Evolutionary conservation across 2,329 filamentous ascomycete species (phyloP), one percentile per base, ranked within the genome.

Genomic region (Penicillium sp.): DNA sequence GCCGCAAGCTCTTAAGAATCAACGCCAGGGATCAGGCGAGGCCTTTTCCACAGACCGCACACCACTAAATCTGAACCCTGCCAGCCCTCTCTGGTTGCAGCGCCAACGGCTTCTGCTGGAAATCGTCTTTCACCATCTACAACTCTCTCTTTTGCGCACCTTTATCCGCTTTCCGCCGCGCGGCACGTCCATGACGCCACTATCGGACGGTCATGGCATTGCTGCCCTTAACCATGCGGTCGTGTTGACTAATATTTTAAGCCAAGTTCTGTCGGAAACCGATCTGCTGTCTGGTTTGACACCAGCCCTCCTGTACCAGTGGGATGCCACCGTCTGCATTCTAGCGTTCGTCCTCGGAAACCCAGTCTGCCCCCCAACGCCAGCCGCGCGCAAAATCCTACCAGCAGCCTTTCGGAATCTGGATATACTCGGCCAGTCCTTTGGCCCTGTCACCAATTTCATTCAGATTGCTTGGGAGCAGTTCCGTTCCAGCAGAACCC

Each of bases 31-130:
- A 12, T 67, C 66, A 5, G 71, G 75, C 0, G 58, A 54, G 1
- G 69, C 77, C 0, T 73, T 80, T 54, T 80, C 79, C 1, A 76
- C 73, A 0, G 77, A 81, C 47, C 63, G 67, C 6, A 74, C 77
- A 1, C 43, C 60, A 1, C 63, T 79, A 1, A 62, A 71, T 8
- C 62, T 79, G 14, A 75, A 79, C 53, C 64, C 62, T 35, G 76
- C 75, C 38, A 71, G 74, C 0, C 77, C 78, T 1, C 55, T 70
- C 2, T 81, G 78, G 77, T 63, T 80, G 3, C 78, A 79, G 55
- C 74, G 75, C 4, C 78, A 81, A 57, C 76, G 78, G 1, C 54
- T 81, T 0, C 69, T 78, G 14, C 69, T 81, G 11, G 78, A 81
- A 58, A 61, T 79, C 5, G 57, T 76, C 14, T 80, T 80, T 61